These are phyloP conservation scores for Quercus glauca DNA, from an alignment of 306 rosid species.

Conservation along the genomic window DNA sequence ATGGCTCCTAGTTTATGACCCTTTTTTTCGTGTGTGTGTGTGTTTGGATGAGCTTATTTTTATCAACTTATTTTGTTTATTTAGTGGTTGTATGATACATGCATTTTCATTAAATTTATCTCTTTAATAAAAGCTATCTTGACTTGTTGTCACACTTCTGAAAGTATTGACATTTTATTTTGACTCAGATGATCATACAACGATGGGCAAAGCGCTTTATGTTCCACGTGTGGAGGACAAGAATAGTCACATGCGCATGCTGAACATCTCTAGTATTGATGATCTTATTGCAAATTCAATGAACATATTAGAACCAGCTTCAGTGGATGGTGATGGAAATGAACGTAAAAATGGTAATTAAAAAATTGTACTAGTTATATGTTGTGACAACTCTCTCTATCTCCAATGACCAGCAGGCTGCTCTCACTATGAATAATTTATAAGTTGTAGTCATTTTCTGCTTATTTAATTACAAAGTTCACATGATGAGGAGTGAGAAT, in stretches of 20 bases:
- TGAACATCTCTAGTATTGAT: constrained; percentile 64
- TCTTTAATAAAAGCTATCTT: not conserved
- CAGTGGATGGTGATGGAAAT: constrained; percentile 73
- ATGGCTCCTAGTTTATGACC: not conserved
- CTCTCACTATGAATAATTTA: not conserved
- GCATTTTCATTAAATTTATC: not conserved
- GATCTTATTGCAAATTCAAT: constrained; percentile 89
- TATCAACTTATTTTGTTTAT: not conserved
- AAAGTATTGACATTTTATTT: constrained; percentile 18
- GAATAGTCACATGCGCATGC: constrained; percentile 89
- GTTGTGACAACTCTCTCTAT: not conserved
- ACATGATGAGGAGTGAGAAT: too few relatives aligned
- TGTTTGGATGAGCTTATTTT: too few relatives aligned
- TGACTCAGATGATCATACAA: constrained; percentile 36
- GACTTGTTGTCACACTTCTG: not conserved
- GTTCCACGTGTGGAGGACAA: constrained; percentile 97
- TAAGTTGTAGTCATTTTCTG: not conserved
- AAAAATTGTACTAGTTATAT: not conserved
- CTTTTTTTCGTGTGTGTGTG: not conserved
- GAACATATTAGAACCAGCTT: constrained; percentile 87
- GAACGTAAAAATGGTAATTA: constrained; percentile 82
- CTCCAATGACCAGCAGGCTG: not conserved
- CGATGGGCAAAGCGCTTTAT: constrained; percentile 53
- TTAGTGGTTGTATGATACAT: not conserved
- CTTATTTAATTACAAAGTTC: not conserved